phyloP scores from a whole-genome alignment of 2,329 filamentous ascomycete species.

The Metarhizium humberi region DNA sequence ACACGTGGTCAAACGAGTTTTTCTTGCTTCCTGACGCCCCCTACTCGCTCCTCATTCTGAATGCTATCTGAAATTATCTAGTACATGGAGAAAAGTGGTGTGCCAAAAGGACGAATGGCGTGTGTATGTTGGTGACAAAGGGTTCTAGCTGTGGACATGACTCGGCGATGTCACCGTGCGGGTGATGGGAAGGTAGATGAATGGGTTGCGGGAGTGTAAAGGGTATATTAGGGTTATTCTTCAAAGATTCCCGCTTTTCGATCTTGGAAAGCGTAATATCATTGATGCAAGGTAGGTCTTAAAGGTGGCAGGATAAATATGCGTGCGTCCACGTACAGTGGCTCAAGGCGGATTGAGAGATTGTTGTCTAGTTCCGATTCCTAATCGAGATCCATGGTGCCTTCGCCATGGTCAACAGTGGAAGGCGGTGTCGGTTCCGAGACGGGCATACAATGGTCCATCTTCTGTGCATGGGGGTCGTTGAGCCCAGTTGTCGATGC shows the following conservation, averaged over 20 bases:
- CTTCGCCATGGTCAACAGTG: constrained; percentile 28
- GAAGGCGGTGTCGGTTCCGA: constrained; percentile 30
- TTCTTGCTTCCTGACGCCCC: background rate
- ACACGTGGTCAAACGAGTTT: background rate
- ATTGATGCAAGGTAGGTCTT: background rate
- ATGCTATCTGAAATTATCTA: background rate
- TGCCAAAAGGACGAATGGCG: background rate
- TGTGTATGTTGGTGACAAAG: background rate
- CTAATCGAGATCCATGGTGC: constrained; percentile 31
- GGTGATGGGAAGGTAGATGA: background rate
- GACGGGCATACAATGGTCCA: constrained; percentile 18
- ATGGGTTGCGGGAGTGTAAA: background rate
- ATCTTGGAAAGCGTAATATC: background rate
- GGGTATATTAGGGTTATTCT: background rate
- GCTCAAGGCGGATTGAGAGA: background rate
- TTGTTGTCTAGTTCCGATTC: background rate
- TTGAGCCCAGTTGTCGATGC: constrained; percentile 11
- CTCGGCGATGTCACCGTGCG: background rate
- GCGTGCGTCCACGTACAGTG: background rate
- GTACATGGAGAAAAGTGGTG: background rate
- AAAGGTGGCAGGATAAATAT: background rate
- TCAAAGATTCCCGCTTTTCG: background rate
- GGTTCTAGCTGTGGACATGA: no score
- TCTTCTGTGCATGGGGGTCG: constrained; percentile 17
- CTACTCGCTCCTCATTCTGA: background rate